Evolutionary conservation across 176 grass and related monocot species (phyloP).

Genomic region (Thinopyrum elongatum): DNA sequence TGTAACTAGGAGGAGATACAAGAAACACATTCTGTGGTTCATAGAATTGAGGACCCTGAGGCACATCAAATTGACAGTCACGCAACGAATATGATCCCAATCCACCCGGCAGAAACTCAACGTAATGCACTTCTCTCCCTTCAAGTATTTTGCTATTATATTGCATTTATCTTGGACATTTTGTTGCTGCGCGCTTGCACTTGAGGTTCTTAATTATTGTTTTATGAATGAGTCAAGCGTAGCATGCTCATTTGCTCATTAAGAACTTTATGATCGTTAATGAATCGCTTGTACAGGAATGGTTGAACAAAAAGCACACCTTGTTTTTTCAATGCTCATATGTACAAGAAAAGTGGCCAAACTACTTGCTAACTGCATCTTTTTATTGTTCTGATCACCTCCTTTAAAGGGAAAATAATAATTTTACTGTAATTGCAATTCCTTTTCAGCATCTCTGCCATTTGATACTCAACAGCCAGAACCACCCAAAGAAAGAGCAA

Average conservation of each 20-base stretch:
- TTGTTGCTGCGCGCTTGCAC: background rate
- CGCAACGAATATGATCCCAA: background rate
- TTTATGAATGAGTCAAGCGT: background rate
- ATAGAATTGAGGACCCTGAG: background rate
- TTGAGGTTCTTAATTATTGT: background rate
- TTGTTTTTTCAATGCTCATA: background rate
- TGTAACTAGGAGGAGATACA: slow-evolving; percentile 29
- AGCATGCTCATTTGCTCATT: background rate
- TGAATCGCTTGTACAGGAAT: background rate
- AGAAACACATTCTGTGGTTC: slow-evolving; percentile 9
- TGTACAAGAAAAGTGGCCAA: background rate
- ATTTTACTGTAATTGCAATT: slow-evolving; percentile 5
- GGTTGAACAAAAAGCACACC: slow-evolving; percentile 9
- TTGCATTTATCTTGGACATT: background rate
- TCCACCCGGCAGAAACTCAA: slow-evolving; percentile 9
- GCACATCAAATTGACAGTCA: slow-evolving; percentile 20
- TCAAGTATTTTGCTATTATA: background rate
- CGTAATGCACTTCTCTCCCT: slow-evolving; percentile 25
- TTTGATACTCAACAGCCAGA: slow-evolving; percentile 6
- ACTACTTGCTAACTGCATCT: background rate
- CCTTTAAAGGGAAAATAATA: background rate
- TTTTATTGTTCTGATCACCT: background rate
- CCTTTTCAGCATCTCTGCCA: slow-evolving; percentile 32
- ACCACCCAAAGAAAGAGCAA: slow-evolving; percentile 2
- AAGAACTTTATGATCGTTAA: background rate